phyloP scores from a whole-genome alignment of 2,329 filamentous ascomycete species.

The Chalaropsis thielavioides region DNA sequence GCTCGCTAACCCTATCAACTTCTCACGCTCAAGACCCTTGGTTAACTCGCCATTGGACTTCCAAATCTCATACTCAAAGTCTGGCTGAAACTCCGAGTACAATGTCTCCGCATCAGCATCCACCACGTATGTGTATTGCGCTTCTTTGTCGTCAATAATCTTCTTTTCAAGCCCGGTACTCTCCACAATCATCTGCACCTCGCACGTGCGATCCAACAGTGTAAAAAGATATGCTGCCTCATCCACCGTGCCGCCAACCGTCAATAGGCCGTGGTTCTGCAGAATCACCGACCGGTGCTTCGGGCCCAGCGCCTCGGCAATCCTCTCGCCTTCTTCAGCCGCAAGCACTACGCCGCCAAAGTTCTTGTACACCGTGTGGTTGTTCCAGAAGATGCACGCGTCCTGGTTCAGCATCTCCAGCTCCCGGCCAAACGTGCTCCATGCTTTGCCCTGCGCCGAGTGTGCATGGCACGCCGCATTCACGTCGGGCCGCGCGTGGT shows the following conservation, averaged over 20 bases:
- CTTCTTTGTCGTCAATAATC: constrained; percentile 27
- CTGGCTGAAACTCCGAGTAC: constrained; percentile 26
- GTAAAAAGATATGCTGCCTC: constrained; percentile 52
- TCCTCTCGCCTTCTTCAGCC: constrained; percentile 42
- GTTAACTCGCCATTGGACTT: constrained; percentile 22
- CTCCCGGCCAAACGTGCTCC: constrained; percentile 41
- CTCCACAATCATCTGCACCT: constrained; percentile 26
- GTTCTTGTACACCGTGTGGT: constrained; percentile 44
- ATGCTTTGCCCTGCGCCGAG: constrained; percentile 43
- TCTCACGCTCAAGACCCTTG: constrained; percentile 1
- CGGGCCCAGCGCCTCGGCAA: constrained; percentile 42
- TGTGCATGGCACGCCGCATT: constrained; percentile 49
- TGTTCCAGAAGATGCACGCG: constrained; percentile 40
- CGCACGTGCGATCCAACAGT: constrained; percentile 24
- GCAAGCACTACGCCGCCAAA: constrained; percentile 50
- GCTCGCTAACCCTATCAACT: neutral
- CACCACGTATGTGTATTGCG: constrained; percentile 27
- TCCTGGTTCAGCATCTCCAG: constrained; percentile 50
- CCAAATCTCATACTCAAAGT: constrained; percentile 26
- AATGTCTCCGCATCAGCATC: constrained; percentile 24
- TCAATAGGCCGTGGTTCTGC: constrained; percentile 50
- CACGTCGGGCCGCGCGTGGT: constrained; percentile 45
- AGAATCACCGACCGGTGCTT: constrained; percentile 41
- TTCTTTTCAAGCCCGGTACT: constrained; percentile 22
- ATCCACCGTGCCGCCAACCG: constrained; percentile 49